Evolutionary conservation across 2,329 filamentous ascomycete genomes (phyloP), one percentile per base, ranked within the genome.

Genomic region (Diaporthe helianthi): DNA sequence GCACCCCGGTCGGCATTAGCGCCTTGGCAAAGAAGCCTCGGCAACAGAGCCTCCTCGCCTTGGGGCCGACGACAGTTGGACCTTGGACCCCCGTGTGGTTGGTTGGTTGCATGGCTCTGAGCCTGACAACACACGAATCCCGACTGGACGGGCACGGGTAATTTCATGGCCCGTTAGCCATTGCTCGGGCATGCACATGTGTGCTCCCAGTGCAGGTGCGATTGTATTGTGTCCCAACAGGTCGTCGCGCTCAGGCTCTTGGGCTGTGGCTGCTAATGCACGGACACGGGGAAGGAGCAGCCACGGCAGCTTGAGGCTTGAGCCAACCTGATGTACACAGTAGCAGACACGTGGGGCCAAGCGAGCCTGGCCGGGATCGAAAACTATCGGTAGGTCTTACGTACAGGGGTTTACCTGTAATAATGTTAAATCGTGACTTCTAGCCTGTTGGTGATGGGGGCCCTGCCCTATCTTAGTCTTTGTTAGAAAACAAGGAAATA

Each of bases 331-430:
- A 17, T 10, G 19, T 22, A 17, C 9, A 13, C n/a, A 49, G 58
- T 63, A 49, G 58, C 58, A 63, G 58, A 63, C 58, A 63, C 58
- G 58, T 63, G 58, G 58, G 58, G 58, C 58, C 58, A 26, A 36
- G 58, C 31, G n/a, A 63, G 9, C 26, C 44, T 49, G 44, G 58
- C 58, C 41, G n/a, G 41, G 58, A 47, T 61, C 29, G 55, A 61
- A 61, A 61, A 47, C 38, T n/a, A 24, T 58, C n/a, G n/a, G n/a
- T n/a, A n/a, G n/a, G n/a, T n/a, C n/a, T n/a, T n/a, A n/a, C n/a
- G n/a, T n/a, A n/a, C n/a, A n/a, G n/a, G n/a, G n/a, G n/a, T n/a
- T n/a, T n/a, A n/a, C n/a, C n/a, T n/a, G n/a, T n/a, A n/a, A n/a
- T n/a, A n/a, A n/a, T n/a, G n/a, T n/a, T n/a, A n/a, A n/a, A n/a